Evolutionary conservation across 2,329 filamentous ascomycete genomes (phyloP), one percentile per base, ranked within the genome.

Genomic region (Orbilia brochopaga): DNA sequence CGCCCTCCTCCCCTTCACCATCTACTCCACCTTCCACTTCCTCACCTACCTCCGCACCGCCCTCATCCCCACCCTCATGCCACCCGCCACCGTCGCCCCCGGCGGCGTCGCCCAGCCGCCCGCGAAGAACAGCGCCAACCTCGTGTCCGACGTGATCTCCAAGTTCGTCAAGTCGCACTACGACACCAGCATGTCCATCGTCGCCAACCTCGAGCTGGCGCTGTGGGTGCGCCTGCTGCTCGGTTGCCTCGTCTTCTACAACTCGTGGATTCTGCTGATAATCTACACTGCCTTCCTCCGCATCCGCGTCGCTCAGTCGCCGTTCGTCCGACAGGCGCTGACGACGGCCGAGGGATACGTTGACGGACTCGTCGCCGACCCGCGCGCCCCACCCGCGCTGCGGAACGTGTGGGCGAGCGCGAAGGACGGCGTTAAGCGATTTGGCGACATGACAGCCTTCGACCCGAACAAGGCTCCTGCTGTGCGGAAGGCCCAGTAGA

Each of bases 1-100:
- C 77, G 94, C 94, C 63, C 86, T 99, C 78, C 86, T 97, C 63
- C 94, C 94, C 27, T 99, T 96, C 83, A 88, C 88, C 77, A 91
- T 99, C 81, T 99, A 97, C 86, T 97, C 93, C 69, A 82, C 97
- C 81, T 99, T 99, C 88, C 94, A 99, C 82, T 92, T 97, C 76
- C 91, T 92, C 73, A 97, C 94, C 75, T 99, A 99, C 83, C 90
- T 90, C 75, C 92, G 94, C 80, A 90, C 90, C 80, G 96, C 96
- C 83, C 82, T 99, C 75, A 90, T 99, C 77, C 94, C 94, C 73
- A 91, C 90, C 74, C 79, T 99, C 77, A 85, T 89, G 78, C 90
- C 92, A 15, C 85, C 87, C 69, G 83, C 66, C 11, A 44, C 57
- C 19, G 30, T 50, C 1, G 32, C 59, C 84, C 86, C 67, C 81